A percentile compares a stretch with the other conserved stretches of the same genome.
Evolutionary conservation across 129 eudicot genomes (phyloP).

Genomic region (Helianthus tuberosus): DNA sequence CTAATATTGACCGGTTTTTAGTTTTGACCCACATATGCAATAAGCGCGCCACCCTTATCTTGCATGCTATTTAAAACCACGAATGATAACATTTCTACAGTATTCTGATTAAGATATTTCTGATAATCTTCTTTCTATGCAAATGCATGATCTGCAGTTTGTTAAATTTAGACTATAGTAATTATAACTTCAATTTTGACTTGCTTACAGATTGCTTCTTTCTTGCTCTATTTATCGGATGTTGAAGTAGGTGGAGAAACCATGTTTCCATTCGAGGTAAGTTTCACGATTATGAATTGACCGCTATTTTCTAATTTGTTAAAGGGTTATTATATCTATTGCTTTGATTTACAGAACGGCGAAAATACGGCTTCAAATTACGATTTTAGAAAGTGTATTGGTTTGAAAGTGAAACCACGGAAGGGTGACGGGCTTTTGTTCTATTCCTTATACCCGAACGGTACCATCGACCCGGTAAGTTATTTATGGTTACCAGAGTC

Average conservation of each 20-base stretch:
- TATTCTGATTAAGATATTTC: no score
- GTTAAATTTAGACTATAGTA: background rate
- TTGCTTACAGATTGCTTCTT: constrained; percentile 73
- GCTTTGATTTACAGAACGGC: constrained; percentile 57
- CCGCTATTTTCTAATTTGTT: no score
- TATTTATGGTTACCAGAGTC: constrained; percentile 4
- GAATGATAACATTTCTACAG: no score
- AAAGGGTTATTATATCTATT: background rate
- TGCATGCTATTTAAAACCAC: no score
- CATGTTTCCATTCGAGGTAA: constrained; percentile 91
- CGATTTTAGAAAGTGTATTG: constrained; percentile 69
- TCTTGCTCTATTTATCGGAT: constrained; percentile 84
- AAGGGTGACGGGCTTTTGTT: constrained; percentile 86
- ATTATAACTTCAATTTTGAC: background rate
- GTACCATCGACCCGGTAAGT: constrained; percentile 88
- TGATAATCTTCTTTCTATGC: no score
- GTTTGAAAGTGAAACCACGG: constrained; percentile 81
- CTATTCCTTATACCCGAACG: constrained; percentile 80
- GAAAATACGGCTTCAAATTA: constrained; percentile 52
- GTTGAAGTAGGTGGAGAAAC: constrained; percentile 97
- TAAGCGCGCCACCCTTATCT: no score
- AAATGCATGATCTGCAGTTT: no score
- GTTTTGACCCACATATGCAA: no score
- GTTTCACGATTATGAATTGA: background rate
- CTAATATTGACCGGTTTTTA: no score